Evolutionary conservation across 129 eudicot genomes (phyloP).

Genomic region (Kitagawia praeruptora): DNA sequence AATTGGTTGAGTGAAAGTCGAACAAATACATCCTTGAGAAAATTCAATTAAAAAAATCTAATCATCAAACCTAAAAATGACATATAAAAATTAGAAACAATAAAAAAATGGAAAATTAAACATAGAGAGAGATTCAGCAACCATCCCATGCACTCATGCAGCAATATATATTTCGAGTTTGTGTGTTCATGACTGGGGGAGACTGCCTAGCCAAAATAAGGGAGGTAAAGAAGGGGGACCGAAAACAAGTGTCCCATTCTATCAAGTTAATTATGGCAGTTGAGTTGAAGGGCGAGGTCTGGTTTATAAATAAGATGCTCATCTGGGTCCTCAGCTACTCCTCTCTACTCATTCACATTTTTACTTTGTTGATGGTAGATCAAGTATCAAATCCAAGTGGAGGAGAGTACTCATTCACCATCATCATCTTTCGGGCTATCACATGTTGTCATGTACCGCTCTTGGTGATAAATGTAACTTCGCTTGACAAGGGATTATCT

Average conservation of each 20-base stretch:
- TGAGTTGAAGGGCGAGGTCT: background rate
- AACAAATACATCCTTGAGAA: background rate
- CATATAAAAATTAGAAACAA: background rate
- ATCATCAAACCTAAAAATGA: background rate
- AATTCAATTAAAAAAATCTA: too few relatives aligned
- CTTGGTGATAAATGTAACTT: too few relatives aligned
- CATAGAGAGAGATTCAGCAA: background rate
- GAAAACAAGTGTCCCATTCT: slow-evolving; percentile 11
- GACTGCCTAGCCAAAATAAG: background rate
- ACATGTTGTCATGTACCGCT: too few relatives aligned
- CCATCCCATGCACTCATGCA: too few relatives aligned
- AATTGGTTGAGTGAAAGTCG: too few relatives aligned
- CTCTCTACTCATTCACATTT: background rate
- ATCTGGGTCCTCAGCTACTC: slow-evolving; percentile 2
- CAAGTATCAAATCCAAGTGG: slow-evolving; percentile 32
- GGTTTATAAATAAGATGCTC: slow-evolving; percentile 6
- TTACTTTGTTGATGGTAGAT: slow-evolving; percentile 9
- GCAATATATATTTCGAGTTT: background rate
- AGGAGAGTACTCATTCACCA: slow-evolving; percentile 2
- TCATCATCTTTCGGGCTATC: too few relatives aligned
- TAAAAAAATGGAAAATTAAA: background rate
- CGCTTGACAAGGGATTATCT: too few relatives aligned
- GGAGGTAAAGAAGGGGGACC: background rate
- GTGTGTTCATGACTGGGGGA: background rate
- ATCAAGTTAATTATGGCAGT: slow-evolving; percentile 11